Conservation (phyloP, 2,329 filamentous ascomycete species). For the Acrodontium crateriforme region DNA sequence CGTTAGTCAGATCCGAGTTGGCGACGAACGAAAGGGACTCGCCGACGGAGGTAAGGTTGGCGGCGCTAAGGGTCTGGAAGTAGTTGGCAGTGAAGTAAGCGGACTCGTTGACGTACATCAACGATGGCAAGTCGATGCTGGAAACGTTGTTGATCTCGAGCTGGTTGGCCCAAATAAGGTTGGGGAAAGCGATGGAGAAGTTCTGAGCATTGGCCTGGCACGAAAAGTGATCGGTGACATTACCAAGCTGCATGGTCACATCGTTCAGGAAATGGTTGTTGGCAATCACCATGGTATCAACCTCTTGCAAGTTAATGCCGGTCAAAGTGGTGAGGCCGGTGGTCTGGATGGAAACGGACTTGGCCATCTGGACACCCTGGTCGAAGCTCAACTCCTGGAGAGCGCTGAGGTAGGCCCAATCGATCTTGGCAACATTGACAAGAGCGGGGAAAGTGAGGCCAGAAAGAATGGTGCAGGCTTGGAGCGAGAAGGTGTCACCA, state of each 20-base stretch:
- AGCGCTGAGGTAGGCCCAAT: conserved; percentile 57
- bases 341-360: conserved; percentile 64
- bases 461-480: conserved; percentile 54
- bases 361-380: conserved; percentile 52
- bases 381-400: conserved; percentile 47
- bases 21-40: conserved; percentile 43
- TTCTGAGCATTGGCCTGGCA: conserved; percentile 69
- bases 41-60: conserved; percentile 57
- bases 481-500: conserved; percentile 54
- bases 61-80: conserved; percentile 45
- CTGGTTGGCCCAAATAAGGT: conserved; percentile 65
- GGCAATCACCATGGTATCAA: conserved; percentile 64
- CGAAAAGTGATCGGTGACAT: conserved; percentile 55
- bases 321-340: conserved; percentile 67
- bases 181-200: conserved; percentile 60
- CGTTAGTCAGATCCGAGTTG: conserved; percentile 51
- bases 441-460: conserved; percentile 55
- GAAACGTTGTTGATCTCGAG: conserved; percentile 73
- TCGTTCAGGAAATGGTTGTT: conserved; percentile 73
- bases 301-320: conserved; percentile 66
- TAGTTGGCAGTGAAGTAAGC: conserved; percentile 75
- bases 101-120: conserved; percentile 60
- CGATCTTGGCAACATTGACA: conserved; percentile 49
- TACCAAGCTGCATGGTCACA: conserved; percentile 65
- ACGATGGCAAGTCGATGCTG: conserved; percentile 56